A percentile compares a stretch with the other conserved stretches of the same genome.
Evolutionary conservation across 1,284 basidiomycete genomes (phyloP).

Genomic region (Ceratobasidium sp.): DNA sequence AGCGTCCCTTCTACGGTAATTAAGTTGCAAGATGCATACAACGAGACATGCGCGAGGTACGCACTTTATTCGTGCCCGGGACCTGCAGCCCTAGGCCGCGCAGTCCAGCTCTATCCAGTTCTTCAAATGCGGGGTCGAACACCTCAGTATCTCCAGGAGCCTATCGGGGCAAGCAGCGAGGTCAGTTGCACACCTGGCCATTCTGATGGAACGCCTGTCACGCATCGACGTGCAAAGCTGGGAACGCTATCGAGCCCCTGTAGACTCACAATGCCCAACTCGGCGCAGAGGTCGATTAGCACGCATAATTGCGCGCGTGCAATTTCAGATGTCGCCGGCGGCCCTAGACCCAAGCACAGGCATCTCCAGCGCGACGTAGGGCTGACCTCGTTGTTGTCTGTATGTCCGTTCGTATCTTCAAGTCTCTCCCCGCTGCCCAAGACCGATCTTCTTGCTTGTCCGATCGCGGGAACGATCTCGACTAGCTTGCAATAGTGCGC

Average conservation of each 20-base stretch:
- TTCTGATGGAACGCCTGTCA: conserved; percentile 27
- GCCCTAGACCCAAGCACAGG: conserved; percentile 76
- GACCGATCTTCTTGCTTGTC: conserved; percentile 21
- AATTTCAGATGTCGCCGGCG: conserved; percentile 67
- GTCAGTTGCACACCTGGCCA: conserved; percentile 46
- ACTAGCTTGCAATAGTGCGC: conserved; percentile 20
- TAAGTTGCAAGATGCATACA: conserved; percentile 1
- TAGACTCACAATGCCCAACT: conserved; percentile 66
- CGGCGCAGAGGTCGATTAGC: conserved; percentile 65
- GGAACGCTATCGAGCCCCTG: conserved; percentile 46
- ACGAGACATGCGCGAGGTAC: conserved; percentile 50
- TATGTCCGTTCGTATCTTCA: conserved; percentile 10
- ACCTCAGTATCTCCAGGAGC: conserved; percentile 61
- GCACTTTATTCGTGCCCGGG: conserved; percentile 64
- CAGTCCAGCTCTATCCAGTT: conserved; percentile 65
- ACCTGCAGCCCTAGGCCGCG: conserved; percentile 61
- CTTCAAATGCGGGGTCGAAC: conserved; percentile 77
- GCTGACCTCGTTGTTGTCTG: background rate
- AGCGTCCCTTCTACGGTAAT: conserved; percentile 49
- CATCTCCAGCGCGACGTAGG: conserved; percentile 9
- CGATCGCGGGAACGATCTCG: conserved; percentile 32
- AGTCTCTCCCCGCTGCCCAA: background rate
- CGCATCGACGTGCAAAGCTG: no score
- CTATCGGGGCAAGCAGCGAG: conserved; percentile 55
- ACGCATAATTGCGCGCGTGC: conserved; percentile 74